Evolutionary conservation across 441 rosid genomes (phyloP).

Genomic region (Cnidoscolus chayamansa): DNA sequence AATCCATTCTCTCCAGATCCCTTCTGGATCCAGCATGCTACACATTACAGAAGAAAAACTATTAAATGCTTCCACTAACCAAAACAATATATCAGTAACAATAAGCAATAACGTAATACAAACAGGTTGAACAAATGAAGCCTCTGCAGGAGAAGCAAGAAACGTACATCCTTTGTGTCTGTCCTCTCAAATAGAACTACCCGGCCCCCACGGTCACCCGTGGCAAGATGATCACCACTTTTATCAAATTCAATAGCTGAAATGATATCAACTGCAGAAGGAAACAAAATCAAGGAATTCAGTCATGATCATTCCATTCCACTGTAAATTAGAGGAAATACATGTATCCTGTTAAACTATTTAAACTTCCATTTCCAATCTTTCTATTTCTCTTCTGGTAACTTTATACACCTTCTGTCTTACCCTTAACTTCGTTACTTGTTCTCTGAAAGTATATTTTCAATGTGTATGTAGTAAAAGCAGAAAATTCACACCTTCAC

Average conservation of each 20-base stretch:
- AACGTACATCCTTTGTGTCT: conserved; percentile 39
- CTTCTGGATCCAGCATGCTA: conserved; percentile 68
- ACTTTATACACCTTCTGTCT: background rate
- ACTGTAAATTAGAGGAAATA: background rate
- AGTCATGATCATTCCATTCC: background rate
- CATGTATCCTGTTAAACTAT: background rate
- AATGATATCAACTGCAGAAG: conserved; percentile 42
- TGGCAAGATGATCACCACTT: conserved; percentile 62
- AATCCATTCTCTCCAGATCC: conserved; percentile 59
- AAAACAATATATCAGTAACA: background rate
- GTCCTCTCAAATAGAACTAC: conserved; percentile 50
- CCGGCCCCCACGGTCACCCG: conserved; percentile 67
- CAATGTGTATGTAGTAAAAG: background rate
- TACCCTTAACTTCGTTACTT: background rate
- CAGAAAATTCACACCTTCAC: conserved; percentile 4
- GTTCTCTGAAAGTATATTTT: background rate
- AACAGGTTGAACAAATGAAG: conserved; percentile 2
- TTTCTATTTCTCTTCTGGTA: background rate
- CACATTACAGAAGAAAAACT: conserved; percentile 19
- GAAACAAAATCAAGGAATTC: conserved; percentile 14
- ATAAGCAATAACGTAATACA: conserved; percentile 5
- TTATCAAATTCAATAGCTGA: conserved; percentile 55
- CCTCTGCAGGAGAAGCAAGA: conserved; percentile 12
- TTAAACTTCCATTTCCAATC: background rate
- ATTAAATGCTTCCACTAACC: background rate